Conservation (phyloP, 2,329 filamentous ascomycete genomes). For the Neofusicoccum ribis region DNA sequence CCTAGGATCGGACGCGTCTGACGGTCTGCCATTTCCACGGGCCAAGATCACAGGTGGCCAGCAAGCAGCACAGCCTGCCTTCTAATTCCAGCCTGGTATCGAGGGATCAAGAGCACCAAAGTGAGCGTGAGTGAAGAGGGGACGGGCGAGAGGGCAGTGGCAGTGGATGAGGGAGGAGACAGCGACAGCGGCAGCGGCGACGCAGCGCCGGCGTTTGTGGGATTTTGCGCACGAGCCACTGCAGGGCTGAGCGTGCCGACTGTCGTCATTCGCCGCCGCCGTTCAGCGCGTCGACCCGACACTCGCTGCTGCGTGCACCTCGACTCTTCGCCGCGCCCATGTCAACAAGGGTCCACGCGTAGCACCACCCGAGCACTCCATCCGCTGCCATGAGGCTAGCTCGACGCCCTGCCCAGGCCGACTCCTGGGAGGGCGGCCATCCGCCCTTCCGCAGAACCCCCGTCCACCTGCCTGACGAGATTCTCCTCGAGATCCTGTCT, state of each 20-base stretch:
- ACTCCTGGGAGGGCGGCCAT: neutral
- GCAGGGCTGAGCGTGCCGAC: neutral
- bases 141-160: too few relatives aligned
- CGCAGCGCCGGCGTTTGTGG: too few relatives aligned
- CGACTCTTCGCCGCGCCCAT: neutral
- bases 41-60: too few relatives aligned
- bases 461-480: slow-evolving; percentile 55
- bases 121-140: too few relatives aligned
- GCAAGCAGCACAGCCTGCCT: too few relatives aligned
- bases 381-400: neutral
- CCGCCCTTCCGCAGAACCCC: neutral
- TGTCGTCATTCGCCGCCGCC: slow-evolving; percentile 11
- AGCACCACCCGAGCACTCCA: neutral
- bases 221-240: neutral
- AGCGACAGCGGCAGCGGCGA: too few relatives aligned
- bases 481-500: slow-evolving; percentile 52
- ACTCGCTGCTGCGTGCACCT: neutral
- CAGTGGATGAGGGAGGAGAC: neutral
- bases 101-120: too few relatives aligned
- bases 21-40: too few relatives aligned
- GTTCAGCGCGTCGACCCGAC: neutral
- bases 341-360: neutral
- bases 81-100: too few relatives aligned
- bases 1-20: too few relatives aligned
- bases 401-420: neutral